Conservation (phyloP, 176 grass and related monocot genomes). For the Carex parvula region DNA sequence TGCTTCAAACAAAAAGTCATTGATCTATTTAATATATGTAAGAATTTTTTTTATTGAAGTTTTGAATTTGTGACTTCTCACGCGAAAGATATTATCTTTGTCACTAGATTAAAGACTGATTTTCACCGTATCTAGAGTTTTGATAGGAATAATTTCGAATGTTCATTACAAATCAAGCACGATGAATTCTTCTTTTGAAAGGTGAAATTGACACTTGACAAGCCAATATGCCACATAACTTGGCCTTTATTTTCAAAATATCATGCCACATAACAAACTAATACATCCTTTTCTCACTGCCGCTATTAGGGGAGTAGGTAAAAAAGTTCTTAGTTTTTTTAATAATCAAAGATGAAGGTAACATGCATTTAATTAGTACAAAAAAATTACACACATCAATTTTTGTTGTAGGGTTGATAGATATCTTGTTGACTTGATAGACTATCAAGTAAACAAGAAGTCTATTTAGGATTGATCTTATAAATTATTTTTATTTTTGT, state of each 20-base stretch:
- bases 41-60: too few relatives aligned
- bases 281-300: neutral
- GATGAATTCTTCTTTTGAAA: neutral
- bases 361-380: neutral
- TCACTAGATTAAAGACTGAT: too few relatives aligned
- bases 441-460: too few relatives aligned
- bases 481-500: too few relatives aligned
- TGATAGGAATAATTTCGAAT: neutral
- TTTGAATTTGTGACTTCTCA: too few relatives aligned
- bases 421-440: neutral
- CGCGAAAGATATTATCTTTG: too few relatives aligned
- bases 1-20: neutral
- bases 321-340: neutral
- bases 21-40: too few relatives aligned
- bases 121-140: too few relatives aligned
- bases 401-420: neutral
- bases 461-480: too few relatives aligned
- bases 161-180: neutral
- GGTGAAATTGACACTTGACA: conserved; percentile 5
- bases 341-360: neutral
- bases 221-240: neutral
- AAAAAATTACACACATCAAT: neutral
- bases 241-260: too few relatives aligned
- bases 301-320: neutral
- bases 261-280: neutral